Evolutionary conservation across 108 stramenopile species (phyloP).

Genomic region (Fistulifera pelliculosa): DNA sequence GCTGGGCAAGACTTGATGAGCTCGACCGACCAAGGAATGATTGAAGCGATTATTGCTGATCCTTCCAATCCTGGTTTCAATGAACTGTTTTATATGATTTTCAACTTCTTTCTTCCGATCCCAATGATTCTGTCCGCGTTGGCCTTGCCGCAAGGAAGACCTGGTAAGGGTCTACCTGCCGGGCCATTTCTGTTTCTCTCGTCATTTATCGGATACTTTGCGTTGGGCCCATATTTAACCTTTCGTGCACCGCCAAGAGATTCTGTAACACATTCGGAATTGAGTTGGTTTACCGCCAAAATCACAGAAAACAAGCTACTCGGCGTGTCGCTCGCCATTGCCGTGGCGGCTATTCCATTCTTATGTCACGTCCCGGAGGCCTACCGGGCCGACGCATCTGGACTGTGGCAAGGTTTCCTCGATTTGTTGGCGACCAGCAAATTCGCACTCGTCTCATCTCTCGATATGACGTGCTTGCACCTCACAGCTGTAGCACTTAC

Average conservation of each 20-base stretch:
- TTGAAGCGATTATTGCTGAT: conserved; percentile 37
- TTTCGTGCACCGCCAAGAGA: conserved; percentile 30
- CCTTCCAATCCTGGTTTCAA: conserved; percentile 48
- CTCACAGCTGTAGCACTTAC: conserved; percentile 33
- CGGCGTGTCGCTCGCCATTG: conserved; percentile 17
- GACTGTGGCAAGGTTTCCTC: conserved; percentile 15
- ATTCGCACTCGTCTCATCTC: conserved; percentile 37
- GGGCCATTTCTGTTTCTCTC: conserved; percentile 45
- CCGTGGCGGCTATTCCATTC: conserved; percentile 5
- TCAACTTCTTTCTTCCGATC: conserved; percentile 49
- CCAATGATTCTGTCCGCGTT: conserved; percentile 46
- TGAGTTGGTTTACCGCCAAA: conserved; percentile 57
- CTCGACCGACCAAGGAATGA: conserved; percentile 14
- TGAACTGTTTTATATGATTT: conserved; percentile 44
- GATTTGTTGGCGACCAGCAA: conserved; percentile 20
- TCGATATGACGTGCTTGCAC: conserved; percentile 46
- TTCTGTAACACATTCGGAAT: conserved; percentile 14
- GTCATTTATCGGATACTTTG: conserved; percentile 38
- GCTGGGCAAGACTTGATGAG: conserved; percentile 1
- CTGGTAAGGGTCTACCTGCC: conserved; percentile 27
- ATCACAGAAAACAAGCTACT: conserved; percentile 51
- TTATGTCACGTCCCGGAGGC: conserved; percentile 10
- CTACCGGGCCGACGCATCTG: conserved; percentile 1
- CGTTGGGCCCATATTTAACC: conserved; percentile 38
- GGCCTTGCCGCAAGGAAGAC: conserved; percentile 35